These are phyloP conservation scores for Pulveroboletus sp. DNA, from an alignment of 1,284 basidiomycete genomes.

Conservation along the genomic window DNA sequence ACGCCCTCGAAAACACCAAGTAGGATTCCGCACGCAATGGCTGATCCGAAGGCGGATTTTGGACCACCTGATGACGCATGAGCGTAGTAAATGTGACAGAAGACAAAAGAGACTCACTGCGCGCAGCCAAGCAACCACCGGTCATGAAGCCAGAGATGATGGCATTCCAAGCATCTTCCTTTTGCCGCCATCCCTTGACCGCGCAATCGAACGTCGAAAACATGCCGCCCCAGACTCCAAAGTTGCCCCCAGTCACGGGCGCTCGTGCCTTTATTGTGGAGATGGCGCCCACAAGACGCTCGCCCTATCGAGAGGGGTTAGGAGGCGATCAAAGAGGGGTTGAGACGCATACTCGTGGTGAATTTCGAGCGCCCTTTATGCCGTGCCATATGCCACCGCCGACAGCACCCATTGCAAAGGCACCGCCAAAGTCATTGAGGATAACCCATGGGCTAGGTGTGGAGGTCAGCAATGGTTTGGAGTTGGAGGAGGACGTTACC, in stretches of 20 bases:
- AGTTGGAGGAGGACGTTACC: constrained; percentile 44
- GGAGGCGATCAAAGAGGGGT: background rate
- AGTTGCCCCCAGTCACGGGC: constrained; percentile 97
- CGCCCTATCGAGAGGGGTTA: constrained; percentile 55
- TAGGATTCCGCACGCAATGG: constrained; percentile 94
- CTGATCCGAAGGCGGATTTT: constrained; percentile 85
- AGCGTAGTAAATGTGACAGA: constrained; percentile 11
- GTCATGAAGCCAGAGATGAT: constrained; percentile 99
- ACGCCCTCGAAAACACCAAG: constrained; percentile 97
- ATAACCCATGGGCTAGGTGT: constrained; percentile 92
- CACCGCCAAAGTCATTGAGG: constrained; percentile 97
- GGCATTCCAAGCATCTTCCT: constrained; percentile 99
- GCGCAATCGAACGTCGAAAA: constrained; percentile 98
- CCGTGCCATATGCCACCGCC: constrained; percentile 99
- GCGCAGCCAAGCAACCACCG: constrained; percentile 91
- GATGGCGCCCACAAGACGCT: constrained; percentile 90
- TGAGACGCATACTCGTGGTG: constrained; percentile 67
- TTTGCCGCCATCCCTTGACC: constrained; percentile 95
- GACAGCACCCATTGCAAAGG: constrained; percentile 93
- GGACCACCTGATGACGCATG: constrained; percentile 72
- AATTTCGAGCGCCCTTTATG: constrained; percentile 97
- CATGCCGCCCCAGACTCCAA: constrained; percentile 98
- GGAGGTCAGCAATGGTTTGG: background rate
- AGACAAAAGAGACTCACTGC: constrained; percentile 65
- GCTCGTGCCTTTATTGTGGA: constrained; percentile 98